A percentile compares a stretch with the other conserved stretches of the same genome.
Evolutionary conservation across 805 yeast genomes (phyloP).

Genomic region (Metschnikowia proteae): DNA sequence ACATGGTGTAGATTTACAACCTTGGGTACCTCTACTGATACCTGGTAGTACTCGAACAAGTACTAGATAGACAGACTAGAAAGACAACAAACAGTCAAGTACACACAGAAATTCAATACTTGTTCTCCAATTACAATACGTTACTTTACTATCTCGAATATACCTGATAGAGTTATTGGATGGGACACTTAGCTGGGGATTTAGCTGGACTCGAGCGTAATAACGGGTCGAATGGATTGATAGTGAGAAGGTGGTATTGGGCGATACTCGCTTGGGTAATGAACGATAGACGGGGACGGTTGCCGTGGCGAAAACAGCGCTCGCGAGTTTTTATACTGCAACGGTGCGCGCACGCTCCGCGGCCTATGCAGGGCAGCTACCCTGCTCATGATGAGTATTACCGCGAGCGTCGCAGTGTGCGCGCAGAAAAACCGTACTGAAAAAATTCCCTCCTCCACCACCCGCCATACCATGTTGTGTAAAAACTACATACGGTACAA

Average conservation of each 20-base stretch:
- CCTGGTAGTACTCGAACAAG: background rate
- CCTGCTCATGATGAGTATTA: background rate
- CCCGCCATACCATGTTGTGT: constrained; percentile 10
- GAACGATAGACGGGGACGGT: background rate
- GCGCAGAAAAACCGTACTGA: constrained; percentile 7
- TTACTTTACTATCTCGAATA: constrained; percentile 14
- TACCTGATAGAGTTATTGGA: background rate
- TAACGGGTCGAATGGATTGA: background rate
- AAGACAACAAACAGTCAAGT: too few species aligned
- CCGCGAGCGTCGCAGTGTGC: constrained; percentile 1
- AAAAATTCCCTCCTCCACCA: constrained; percentile 11
- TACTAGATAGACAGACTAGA: background rate
- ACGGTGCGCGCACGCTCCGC: constrained; percentile 14
- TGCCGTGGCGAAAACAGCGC: background rate
- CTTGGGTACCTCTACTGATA: constrained; percentile 5
- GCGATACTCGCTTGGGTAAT: background rate
- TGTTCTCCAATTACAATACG: constrained; percentile 16
- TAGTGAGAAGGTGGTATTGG: background rate
- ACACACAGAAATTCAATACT: background rate
- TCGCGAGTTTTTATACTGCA: constrained; percentile 7
- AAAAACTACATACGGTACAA: constrained; percentile 15
- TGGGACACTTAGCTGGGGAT: background rate
- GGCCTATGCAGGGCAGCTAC: background rate
- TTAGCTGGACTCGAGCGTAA: constrained; percentile 2
- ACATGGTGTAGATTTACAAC: constrained; percentile 23